These are phyloP conservation scores for Cochlearia excelsa DNA, from an alignment of 345 rosid genomes.

Conservation along the genomic window DNA sequence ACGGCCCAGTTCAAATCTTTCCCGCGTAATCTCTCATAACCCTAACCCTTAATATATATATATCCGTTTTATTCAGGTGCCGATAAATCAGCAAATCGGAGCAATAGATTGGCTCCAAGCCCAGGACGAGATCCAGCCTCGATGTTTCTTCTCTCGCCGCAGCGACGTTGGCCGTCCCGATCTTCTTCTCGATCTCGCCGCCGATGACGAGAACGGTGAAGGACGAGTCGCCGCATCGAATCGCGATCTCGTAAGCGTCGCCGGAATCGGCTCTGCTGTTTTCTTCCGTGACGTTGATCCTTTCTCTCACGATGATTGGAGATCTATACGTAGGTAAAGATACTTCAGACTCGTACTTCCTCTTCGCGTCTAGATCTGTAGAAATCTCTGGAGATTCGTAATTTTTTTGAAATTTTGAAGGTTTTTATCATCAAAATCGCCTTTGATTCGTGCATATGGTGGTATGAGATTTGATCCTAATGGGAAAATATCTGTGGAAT, in stretches of 20 bases:
- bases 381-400: neutral
- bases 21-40: constrained; percentile 9
- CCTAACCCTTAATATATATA: neutral
- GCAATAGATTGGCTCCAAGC: constrained; percentile 94
- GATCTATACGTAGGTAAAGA: constrained; percentile 67
- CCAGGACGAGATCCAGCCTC: constrained; percentile 64
- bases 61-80: constrained; percentile 43
- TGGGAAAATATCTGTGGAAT: constrained; percentile 62
- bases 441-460: constrained; percentile 89
- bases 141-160: constrained; percentile 85
- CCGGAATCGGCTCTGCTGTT: constrained; percentile 86
- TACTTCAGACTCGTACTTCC: too few relatives aligned
- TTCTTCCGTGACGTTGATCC: constrained; percentile 71
- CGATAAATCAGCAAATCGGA: constrained; percentile 58
- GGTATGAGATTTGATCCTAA: constrained; percentile 81
- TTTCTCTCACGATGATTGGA: constrained; percentile 81
- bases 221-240: constrained; percentile 38
- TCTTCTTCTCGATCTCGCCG: constrained; percentile 37
- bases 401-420: constrained; percentile 33
- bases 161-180: constrained; percentile 38
- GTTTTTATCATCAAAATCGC: constrained; percentile 67
- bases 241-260: constrained; percentile 56
- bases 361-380: neutral
- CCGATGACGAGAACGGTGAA: constrained; percentile 44
- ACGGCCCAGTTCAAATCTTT: neutral